These are phyloP conservation scores for Uronychia binucleata DNA, from an alignment of 73 alveolate species.

Conservation along the genomic window DNA sequence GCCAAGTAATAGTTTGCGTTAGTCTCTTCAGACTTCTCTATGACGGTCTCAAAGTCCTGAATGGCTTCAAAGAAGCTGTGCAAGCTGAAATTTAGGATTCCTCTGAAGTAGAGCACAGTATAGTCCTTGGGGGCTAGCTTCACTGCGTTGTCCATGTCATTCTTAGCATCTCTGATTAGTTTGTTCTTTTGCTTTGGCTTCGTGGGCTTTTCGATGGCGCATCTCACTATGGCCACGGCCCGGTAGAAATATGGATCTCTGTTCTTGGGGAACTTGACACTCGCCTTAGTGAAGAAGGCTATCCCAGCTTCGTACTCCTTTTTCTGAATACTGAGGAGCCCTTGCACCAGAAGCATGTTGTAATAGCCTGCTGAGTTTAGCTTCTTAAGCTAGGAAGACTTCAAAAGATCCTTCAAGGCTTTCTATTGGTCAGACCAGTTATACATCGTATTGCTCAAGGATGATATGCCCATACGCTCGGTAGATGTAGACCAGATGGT, in stretches of 20 bases:
- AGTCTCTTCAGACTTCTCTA: slow-evolving; percentile 74
- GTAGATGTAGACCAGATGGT: slow-evolving; percentile 71
- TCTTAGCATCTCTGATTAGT: slow-evolving; percentile 64
- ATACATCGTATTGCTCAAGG: slow-evolving; percentile 42
- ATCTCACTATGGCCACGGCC: slow-evolving; percentile 35
- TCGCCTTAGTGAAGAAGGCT: slow-evolving; percentile 43
- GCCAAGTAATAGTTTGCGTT: slow-evolving; percentile 66
- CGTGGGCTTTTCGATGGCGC: not conserved
- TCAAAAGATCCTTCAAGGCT: slow-evolving; percentile 29
- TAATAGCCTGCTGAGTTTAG: slow-evolving; percentile 31
- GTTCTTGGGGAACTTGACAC: slow-evolving; percentile 43
- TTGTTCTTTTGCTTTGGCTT: slow-evolving; percentile 4
- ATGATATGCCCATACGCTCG: slow-evolving; percentile 83
- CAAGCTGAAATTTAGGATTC: slow-evolving; percentile 46
- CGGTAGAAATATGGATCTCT: slow-evolving; percentile 48
- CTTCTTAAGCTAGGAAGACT: slow-evolving; percentile 43
- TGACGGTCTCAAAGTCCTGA: slow-evolving; percentile 59
- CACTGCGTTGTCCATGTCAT: slow-evolving; percentile 37
- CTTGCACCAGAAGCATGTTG: slow-evolving; percentile 39
- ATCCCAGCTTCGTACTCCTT: slow-evolving; percentile 52
- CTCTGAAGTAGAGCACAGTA: slow-evolving; percentile 57
- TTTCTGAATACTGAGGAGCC: slow-evolving; percentile 25
- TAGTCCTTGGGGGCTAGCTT: slow-evolving; percentile 59
- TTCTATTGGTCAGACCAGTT: not conserved
- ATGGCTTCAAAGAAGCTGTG: slow-evolving; percentile 64